Conservation (phyloP, 176 grass and related monocot genomes). For the Eragrostis nindensis region DNA sequence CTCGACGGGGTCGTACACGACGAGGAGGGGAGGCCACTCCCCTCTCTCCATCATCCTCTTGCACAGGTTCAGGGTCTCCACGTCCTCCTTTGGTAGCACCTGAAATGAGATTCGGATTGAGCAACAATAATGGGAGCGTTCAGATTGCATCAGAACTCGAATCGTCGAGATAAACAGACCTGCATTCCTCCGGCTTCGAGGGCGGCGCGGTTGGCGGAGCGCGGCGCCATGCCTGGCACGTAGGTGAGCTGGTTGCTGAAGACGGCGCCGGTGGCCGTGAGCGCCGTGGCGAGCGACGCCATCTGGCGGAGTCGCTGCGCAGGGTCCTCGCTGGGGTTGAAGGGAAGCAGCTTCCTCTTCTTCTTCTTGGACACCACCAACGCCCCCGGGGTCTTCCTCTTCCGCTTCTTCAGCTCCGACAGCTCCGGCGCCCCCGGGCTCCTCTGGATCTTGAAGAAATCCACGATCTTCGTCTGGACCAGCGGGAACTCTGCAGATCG, state of each 20-base stretch:
- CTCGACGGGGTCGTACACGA: constrained; percentile 79
- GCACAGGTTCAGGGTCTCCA: constrained; percentile 67
- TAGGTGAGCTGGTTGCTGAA: constrained; percentile 94
- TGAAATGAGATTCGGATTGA: constrained; percentile 27
- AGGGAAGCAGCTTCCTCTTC: constrained; percentile 70
- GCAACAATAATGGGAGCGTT: not conserved
- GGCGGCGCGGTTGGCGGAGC: constrained; percentile 61
- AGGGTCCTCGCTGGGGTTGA: constrained; percentile 64
- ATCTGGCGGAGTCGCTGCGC: constrained; percentile 72
- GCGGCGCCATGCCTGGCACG: constrained; percentile 64
- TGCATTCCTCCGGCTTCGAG: constrained; percentile 93
- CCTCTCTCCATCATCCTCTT: constrained; percentile 84
- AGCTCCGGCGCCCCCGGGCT: not conserved
- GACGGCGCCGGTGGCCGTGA: constrained; percentile 76
- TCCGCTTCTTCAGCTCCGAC: constrained; percentile 56
- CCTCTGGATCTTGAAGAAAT: constrained; percentile 96
- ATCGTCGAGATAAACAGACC: constrained; percentile 18
- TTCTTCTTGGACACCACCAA: constrained; percentile 68
- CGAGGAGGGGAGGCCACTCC: constrained; percentile 76
- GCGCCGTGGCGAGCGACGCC: constrained; percentile 87
- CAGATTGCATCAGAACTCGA: not conserved
- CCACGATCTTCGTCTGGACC: constrained; percentile 86
- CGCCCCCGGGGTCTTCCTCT: constrained; percentile 44
- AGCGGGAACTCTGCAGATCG: constrained; percentile 70
- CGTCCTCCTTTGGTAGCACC: constrained; percentile 77